Evolutionary conservation across 805 yeast genomes (phyloP).

Genomic region (Scheffersomyces ergatensis): DNA sequence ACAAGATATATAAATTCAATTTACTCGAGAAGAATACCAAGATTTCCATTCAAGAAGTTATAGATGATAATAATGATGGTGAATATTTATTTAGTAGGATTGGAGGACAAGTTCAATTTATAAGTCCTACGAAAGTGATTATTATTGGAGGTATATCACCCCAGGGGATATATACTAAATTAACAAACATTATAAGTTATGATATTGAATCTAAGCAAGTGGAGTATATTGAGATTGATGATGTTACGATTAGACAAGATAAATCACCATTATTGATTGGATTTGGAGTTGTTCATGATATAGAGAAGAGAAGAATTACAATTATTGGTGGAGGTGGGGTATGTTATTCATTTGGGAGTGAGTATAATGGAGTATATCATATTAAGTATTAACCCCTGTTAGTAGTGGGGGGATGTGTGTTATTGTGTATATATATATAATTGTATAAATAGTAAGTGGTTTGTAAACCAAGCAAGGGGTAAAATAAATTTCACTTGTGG

Average conservation of each 20-base stretch:
- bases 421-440: no score
- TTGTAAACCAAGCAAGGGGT: no score
- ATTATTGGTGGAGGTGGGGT: constrained; percentile 73
- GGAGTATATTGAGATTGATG: constrained; percentile 16
- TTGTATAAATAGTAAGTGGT: no score
- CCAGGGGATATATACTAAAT: constrained; percentile 17
- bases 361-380: constrained; percentile 24
- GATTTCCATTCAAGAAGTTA: constrained; percentile 12
- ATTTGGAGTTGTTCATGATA: constrained; percentile 34
- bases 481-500: no score
- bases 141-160: constrained; percentile 61
- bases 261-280: constrained; percentile 55
- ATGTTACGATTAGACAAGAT: constrained; percentile 32
- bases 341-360: constrained; percentile 74
- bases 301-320: constrained; percentile 10
- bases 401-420: no score
- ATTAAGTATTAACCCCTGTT: constrained; percentile 2
- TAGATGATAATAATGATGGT: constrained; percentile 9
- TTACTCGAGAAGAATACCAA: constrained; percentile 6
- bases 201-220: constrained; percentile 13
- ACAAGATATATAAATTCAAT: constrained; percentile 32
- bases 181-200: constrained; percentile 36
- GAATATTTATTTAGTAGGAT: constrained; percentile 42
- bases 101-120: constrained; percentile 42
- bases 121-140: constrained; percentile 32